These are phyloP conservation scores for Protomyces gravidus DNA, from an alignment of 1,139 yeast species.

Conservation along the genomic window DNA sequence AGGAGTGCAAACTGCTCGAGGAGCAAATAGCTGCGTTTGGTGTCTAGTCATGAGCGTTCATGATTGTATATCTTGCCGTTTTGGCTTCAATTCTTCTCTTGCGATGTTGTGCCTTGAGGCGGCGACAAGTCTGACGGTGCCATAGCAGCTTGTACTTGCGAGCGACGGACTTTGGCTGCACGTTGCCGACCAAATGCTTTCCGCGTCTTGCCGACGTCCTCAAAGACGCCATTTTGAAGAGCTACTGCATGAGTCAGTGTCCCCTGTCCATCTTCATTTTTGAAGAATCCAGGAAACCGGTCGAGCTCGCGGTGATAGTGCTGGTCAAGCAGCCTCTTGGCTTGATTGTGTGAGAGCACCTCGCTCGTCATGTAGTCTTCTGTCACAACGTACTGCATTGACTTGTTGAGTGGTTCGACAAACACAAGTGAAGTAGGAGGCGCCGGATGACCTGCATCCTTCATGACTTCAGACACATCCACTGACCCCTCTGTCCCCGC, in stretches of 20 bases:
- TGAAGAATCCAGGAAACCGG: not conserved
- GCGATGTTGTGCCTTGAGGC: too few species aligned
- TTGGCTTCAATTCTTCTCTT: too few species aligned
- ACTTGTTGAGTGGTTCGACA: not conserved
- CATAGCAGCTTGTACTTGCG: too few species aligned
- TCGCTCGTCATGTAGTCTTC: not conserved
- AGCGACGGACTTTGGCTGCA: too few species aligned
- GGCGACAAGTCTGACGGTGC: too few species aligned
- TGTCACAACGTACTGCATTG: not conserved
- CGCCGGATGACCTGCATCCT: not conserved
- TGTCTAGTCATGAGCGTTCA: not conserved
- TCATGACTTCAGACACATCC: not conserved
- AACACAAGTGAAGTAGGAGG: not conserved
- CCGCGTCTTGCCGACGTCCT: not conserved
- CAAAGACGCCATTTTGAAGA: not conserved
- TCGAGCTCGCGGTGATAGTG: not conserved
- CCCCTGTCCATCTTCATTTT: not conserved
- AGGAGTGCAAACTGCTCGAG: slow-evolving; percentile 9
- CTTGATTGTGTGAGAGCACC: not conserved
- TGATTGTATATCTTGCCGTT: too few species aligned
- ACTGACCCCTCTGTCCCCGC: not conserved
- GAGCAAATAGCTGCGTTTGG: slow-evolving; percentile 21
- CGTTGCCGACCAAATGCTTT: not conserved
- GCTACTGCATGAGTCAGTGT: not conserved
- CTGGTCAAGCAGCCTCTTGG: not conserved